Evolutionary conservation across 2,329 filamentous ascomycete species (phyloP).

Genomic region (Boeremia exigua): DNA sequence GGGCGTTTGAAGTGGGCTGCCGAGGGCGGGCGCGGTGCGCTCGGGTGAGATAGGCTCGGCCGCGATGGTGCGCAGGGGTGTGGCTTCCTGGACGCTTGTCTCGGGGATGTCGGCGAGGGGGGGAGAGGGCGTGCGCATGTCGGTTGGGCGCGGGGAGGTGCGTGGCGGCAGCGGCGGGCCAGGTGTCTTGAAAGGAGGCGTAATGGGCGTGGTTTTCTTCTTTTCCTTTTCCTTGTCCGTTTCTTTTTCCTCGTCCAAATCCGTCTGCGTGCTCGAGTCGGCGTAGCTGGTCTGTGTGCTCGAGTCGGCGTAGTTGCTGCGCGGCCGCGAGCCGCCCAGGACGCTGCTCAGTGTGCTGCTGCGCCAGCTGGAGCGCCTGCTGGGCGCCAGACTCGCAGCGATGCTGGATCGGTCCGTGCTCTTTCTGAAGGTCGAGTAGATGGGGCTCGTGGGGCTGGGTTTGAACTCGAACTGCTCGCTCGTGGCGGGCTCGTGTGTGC

Average conservation of each 20-base stretch:
- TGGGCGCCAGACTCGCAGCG: slow-evolving; percentile 42
- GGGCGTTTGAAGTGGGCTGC: slow-evolving; percentile 26
- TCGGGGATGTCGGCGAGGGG: slow-evolving; percentile 47
- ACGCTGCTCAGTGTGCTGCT: slow-evolving; percentile 71
- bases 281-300: slow-evolving; percentile 49
- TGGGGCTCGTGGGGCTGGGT: slow-evolving; percentile 76
- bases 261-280: slow-evolving; percentile 67
- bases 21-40: no score
- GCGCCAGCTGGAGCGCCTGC: slow-evolving; percentile 71
- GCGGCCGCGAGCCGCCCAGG: slow-evolving; percentile 62
- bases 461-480: slow-evolving; percentile 85
- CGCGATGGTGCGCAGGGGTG: slow-evolving; percentile 10
- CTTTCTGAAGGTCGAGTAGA: slow-evolving; percentile 66
- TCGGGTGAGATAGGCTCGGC: slow-evolving; percentile 1
- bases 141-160: slow-evolving; percentile 8
- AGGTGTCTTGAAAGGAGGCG: slow-evolving; percentile 15
- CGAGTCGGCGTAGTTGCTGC: slow-evolving; percentile 52
- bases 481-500: slow-evolving; percentile 72
- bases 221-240: no score
- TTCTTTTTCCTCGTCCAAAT: slow-evolving; percentile 42
- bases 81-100: slow-evolving; percentile 28
- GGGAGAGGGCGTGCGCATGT: slow-evolving; percentile 29
- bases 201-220: slow-evolving; percentile 30
- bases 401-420: slow-evolving; percentile 72
- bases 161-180: slow-evolving; percentile 33